Evolutionary conservation across 805 yeast genomes (phyloP).

Genomic region (Hanseniaspora occidentalis): DNA sequence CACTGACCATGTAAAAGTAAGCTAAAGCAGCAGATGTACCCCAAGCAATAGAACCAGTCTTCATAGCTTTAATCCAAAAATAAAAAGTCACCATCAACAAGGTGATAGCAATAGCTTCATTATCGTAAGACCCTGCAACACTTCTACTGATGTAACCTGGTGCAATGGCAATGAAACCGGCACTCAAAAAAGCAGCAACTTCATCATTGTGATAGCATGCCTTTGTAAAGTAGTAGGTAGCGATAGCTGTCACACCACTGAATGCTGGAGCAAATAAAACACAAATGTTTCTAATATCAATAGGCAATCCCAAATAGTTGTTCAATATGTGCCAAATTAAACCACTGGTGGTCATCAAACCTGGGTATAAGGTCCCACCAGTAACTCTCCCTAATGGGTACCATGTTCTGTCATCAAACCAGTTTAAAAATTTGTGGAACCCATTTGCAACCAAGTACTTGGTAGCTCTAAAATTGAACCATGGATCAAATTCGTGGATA

Average conservation of each 20-base stretch:
- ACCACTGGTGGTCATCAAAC: slow-evolving; percentile 96
- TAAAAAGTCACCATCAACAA: slow-evolving; percentile 89
- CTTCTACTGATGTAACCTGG: slow-evolving; percentile 98
- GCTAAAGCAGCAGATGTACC: slow-evolving; percentile 74
- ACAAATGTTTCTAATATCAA: slow-evolving; percentile 92
- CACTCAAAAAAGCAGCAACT: slow-evolving; percentile 83
- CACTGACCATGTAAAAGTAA: slow-evolving; percentile 97
- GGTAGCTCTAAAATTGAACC: slow-evolving; percentile 97
- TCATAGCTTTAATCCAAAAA: slow-evolving; percentile 90
- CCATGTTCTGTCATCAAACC: slow-evolving; percentile 99
- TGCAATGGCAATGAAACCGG: slow-evolving; percentile 91
- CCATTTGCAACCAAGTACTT: slow-evolving; percentile 74
- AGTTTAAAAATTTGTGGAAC: slow-evolving; percentile 83
- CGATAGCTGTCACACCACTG: slow-evolving; percentile 82
- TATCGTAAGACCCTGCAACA: slow-evolving; percentile 97
- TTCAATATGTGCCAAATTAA: slow-evolving; percentile 66
- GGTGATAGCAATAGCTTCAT: slow-evolving; percentile 97
- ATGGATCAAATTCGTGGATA: slow-evolving; percentile 95
- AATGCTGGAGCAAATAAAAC: slow-evolving; percentile 95
- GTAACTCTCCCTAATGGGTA: slow-evolving; percentile 98
- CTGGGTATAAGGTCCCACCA: slow-evolving; percentile 97
- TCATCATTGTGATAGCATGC: slow-evolving; percentile 67
- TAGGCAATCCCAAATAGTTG: slow-evolving; percentile 55
- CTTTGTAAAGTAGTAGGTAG: slow-evolving; percentile 73
- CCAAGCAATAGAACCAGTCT: slow-evolving; percentile 78